Evolutionary conservation across 768 basidiomycete genomes (phyloP).

Genomic region (Lanmaoa rubissima): DNA sequence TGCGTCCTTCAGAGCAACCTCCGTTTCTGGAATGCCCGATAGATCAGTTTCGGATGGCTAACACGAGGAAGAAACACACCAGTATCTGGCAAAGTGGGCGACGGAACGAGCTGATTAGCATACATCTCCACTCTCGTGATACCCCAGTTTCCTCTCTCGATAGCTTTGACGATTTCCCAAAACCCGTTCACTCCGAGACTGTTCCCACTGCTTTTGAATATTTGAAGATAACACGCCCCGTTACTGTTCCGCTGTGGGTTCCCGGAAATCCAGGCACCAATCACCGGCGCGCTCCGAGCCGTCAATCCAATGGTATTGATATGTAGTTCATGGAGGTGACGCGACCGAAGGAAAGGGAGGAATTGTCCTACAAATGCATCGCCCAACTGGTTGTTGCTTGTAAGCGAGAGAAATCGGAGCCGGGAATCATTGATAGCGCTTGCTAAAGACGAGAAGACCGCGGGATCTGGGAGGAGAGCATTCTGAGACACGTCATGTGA

Average conservation of each 20-base stretch:
- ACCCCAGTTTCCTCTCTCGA: slow-evolving; percentile 49
- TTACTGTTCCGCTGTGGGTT: slow-evolving; percentile 4
- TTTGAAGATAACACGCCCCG: slow-evolving; percentile 42
- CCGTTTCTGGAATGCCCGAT: slow-evolving; percentile 16
- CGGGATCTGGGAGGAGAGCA: slow-evolving; percentile 37
- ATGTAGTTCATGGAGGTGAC: slow-evolving; percentile 50
- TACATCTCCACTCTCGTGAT: slow-evolving; percentile 50
- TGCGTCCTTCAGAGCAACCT: slow-evolving; percentile 35
- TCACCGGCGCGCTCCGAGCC: slow-evolving; percentile 38
- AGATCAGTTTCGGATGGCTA: slow-evolving; percentile 19
- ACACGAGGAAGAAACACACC: slow-evolving; percentile 4
- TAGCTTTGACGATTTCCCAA: slow-evolving; percentile 44
- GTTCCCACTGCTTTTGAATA: slow-evolving; percentile 59
- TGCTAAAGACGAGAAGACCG: slow-evolving; percentile 40
- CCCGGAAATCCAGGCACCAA: slow-evolving; percentile 52
- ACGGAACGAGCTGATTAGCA: slow-evolving; percentile 37
- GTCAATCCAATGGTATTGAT: slow-evolving; percentile 50
- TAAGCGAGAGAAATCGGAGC: slow-evolving; percentile 49
- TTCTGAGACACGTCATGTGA: slow-evolving; percentile 37
- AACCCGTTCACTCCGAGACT: slow-evolving; percentile 47
- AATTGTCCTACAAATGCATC: slow-evolving; percentile 51
- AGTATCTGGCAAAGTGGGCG: neutral
- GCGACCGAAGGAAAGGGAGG: slow-evolving; percentile 47
- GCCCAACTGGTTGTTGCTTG: slow-evolving; percentile 46
- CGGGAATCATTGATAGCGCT: slow-evolving; percentile 52